Evolutionary conservation across 2,329 filamentous ascomycete genomes (phyloP).

Genomic region (Chrysosporium queenslandicum): DNA sequence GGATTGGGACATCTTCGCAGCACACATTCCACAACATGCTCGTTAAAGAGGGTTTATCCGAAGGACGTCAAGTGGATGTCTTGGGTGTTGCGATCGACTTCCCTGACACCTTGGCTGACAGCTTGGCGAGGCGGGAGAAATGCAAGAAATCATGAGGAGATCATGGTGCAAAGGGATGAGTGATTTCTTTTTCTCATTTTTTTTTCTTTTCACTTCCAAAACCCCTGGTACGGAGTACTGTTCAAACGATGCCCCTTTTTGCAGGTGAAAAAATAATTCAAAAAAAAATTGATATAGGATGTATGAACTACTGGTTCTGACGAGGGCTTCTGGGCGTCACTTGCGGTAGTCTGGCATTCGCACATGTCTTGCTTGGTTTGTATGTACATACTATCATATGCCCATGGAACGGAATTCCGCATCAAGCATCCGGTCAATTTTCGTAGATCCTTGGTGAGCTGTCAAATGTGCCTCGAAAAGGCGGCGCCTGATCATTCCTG

Average conservation of each 20-base stretch:
- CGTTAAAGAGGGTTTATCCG: not conserved
- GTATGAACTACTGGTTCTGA: too few relatives aligned
- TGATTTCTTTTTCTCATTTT: too few relatives aligned
- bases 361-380: too few relatives aligned
- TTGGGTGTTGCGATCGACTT: not conserved
- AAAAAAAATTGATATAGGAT: too few relatives aligned
- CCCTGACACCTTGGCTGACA: slow-evolving; percentile 5
- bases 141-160: not conserved
- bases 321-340: too few relatives aligned
- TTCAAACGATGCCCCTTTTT: too few relatives aligned
- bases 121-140: slow-evolving; percentile 1
- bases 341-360: too few relatives aligned
- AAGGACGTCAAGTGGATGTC: not conserved
- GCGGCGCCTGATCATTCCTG: not conserved
- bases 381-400: too few relatives aligned
- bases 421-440: not conserved
- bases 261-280: too few relatives aligned
- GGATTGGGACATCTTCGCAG: not conserved
- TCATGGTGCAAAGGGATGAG: not conserved
- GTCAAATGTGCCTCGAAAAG: not conserved
- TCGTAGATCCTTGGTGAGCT: not conserved
- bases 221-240: too few relatives aligned
- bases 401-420: not conserved
- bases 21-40: not conserved
- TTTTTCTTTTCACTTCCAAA: too few relatives aligned